Percentiles rank a stretch among this genome's conserved stretches.
Evolutionary conservation across 2,329 filamentous ascomycete species (phyloP).

Genomic region (Exserohilum rostratum): DNA sequence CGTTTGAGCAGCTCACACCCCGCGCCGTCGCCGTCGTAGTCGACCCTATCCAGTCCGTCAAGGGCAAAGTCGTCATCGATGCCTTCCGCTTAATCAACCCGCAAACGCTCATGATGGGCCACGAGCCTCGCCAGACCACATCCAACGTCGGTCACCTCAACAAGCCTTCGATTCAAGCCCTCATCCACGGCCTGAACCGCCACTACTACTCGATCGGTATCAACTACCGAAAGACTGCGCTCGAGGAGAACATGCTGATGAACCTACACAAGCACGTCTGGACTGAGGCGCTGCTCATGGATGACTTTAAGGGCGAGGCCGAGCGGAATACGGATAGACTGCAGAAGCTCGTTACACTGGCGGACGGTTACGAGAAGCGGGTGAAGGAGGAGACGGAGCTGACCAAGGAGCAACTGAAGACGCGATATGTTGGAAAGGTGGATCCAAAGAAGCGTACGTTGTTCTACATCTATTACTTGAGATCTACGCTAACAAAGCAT

Average conservation of each 20-base stretch:
- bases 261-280: constrained; percentile 99
- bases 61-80: constrained; percentile 99
- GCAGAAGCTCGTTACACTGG: constrained; percentile 82
- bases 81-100: constrained; percentile 98
- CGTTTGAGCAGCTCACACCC: constrained; percentile 97
- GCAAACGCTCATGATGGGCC: constrained; percentile 95
- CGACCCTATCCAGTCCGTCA: constrained; percentile 98
- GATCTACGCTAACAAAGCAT: constrained; percentile 21
- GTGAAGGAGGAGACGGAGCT: constrained; percentile 99
- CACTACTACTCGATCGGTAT: constrained; percentile 99
- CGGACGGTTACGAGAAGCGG: constrained; percentile 97
- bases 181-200: constrained; percentile 96
- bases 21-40: constrained; percentile 97
- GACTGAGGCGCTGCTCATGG: constrained; percentile 97
- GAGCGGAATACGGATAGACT: constrained; percentile 85
- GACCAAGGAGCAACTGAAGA: constrained; percentile 97
- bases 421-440: constrained; percentile 96
- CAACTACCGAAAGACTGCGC: constrained; percentile 94
- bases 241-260: constrained; percentile 99
- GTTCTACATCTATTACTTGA: background rate
- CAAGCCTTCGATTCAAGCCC: constrained; percentile 98
- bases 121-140: constrained; percentile 96
- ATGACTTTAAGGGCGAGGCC: constrained; percentile 87
- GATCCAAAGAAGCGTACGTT: constrained; percentile 92
- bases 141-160: constrained; percentile 98